Evolutionary conservation across 2,329 filamentous ascomycete species (phyloP), one percentile per base, ranked within the genome.

Genomic region (Ascochyta viciae-villosae): DNA sequence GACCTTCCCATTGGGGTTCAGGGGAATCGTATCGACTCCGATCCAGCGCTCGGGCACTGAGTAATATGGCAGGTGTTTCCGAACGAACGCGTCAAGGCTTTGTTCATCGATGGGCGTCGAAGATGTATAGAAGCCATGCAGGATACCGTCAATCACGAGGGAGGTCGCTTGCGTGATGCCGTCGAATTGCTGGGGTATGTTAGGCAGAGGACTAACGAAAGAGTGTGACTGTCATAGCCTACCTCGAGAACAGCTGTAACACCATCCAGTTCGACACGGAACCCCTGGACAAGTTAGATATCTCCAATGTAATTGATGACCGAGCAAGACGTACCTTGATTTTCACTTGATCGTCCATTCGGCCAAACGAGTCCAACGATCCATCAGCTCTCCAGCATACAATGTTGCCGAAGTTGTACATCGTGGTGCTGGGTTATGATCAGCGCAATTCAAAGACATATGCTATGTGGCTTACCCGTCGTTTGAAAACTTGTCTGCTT

Each of bases 381-480:
- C 85, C 84, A 63, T 85, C 80, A 3, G 75, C 65, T 29, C 77
- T 76, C 84, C 84, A 87, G 10, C 77, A 76, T 15, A 81, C 83
- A 19, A 87, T 76, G 61, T 87, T 85, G 6, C 85, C 85, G 2
- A 85, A 87, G 62, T 85, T 84, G 72, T 85, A 87, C 81, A 87
- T 86, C 61, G 74, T 77, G 1, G 67, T 70, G 5, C 68, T 71
- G 24, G 4, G 10, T 23, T 1, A 33, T 4, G 24, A 9, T 60
- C 5, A 60, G 45, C 9, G 7, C 9, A 12, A 6, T 5, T 19
- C 3, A 6, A 4, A 7, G 13, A 15, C 2, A 22, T 15, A n/a
- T 6, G 22, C 9, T 19, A 13, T 24, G 0, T 10, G 10, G 55
- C 68, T 42, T 73, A 84, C 81, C 83, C 82, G 56, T 85, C 77